A percentile compares a stretch with the other conserved stretches of the same genome.
These are phyloP conservation scores for Irpex lacteus DNA, from an alignment of 1,284 basidiomycete species.

Conservation along the genomic window DNA sequence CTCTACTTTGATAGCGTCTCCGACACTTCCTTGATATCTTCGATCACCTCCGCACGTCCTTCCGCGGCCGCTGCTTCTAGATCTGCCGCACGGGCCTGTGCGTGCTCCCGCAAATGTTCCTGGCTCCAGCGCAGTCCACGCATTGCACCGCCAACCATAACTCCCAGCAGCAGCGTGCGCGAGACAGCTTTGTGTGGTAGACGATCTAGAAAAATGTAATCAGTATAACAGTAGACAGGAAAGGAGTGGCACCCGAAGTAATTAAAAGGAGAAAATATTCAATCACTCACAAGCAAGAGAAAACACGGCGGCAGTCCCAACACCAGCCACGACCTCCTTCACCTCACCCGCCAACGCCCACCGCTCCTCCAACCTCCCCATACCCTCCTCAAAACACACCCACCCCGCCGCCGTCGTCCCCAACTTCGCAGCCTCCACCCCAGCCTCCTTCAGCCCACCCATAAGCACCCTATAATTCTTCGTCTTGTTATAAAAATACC, in stretches of 20 bases:
- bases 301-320: constrained; percentile 61
- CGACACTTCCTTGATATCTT: constrained; percentile 6
- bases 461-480: constrained; percentile 84
- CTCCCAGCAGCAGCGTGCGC: constrained; percentile 51
- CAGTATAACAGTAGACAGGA: constrained; percentile 1
- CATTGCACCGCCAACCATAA: constrained; percentile 51
- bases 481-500: constrained; percentile 92
- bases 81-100: constrained; percentile 18
- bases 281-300: constrained; percentile 58
- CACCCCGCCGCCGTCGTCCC: constrained; percentile 56
- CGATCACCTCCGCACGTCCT: constrained; percentile 16
- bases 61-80: constrained; percentile 19
- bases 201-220: constrained; percentile 45
- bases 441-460: constrained; percentile 68
- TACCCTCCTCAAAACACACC: constrained; percentile 66
- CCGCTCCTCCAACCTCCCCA: constrained; percentile 33
- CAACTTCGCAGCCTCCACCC: constrained; percentile 53
- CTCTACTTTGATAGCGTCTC: neutral
- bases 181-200: constrained; percentile 50
- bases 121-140: constrained; percentile 47
- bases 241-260: constrained; percentile 3
- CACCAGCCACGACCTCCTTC: constrained; percentile 61
- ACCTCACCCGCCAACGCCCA: constrained; percentile 36
- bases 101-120: constrained; percentile 32
- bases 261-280: neutral